Evolutionary conservation across 2,329 filamentous ascomycete genomes (phyloP).

Genomic region (Trichoderma semiorbis): DNA sequence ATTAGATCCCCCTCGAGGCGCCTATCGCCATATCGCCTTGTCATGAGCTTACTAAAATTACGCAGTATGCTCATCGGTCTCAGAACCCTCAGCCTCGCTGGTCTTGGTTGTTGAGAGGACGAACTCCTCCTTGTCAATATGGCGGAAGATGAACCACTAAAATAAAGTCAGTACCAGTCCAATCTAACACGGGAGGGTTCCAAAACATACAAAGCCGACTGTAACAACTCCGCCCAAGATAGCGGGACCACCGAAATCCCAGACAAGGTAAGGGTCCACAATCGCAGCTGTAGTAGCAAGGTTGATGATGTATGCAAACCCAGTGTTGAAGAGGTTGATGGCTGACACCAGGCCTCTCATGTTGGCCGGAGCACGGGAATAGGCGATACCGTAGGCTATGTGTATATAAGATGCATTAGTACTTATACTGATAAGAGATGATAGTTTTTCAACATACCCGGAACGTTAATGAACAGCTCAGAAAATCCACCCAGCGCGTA

Average conservation of each 20-base stretch:
- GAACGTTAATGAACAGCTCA: background rate
- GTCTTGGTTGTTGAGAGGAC: background rate
- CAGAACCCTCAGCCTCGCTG: background rate
- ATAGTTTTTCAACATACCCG: background rate
- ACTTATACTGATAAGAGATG: background rate
- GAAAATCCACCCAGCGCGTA: constrained; percentile 24
- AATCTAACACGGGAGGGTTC: background rate
- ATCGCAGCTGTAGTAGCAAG: constrained; percentile 44
- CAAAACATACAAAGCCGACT: background rate
- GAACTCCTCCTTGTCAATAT: background rate
- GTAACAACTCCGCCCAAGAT: constrained; percentile 28
- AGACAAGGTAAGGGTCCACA: constrained; percentile 47
- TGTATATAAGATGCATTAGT: background rate
- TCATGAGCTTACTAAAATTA: background rate
- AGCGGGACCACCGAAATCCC: constrained; percentile 48
- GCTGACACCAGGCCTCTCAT: constrained; percentile 51
- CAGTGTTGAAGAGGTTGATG: constrained; percentile 46
- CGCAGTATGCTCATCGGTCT: background rate
- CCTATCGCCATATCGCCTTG: background rate
- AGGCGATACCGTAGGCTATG: background rate
- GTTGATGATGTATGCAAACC: constrained; percentile 45
- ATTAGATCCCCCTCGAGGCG: background rate
- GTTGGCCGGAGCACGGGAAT: constrained; percentile 48
- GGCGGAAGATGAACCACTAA: background rate
- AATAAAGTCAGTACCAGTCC: background rate